Conservation (phyloP, 1,284 basidiomycete genomes). For the Pholiota adiposa region DNA sequence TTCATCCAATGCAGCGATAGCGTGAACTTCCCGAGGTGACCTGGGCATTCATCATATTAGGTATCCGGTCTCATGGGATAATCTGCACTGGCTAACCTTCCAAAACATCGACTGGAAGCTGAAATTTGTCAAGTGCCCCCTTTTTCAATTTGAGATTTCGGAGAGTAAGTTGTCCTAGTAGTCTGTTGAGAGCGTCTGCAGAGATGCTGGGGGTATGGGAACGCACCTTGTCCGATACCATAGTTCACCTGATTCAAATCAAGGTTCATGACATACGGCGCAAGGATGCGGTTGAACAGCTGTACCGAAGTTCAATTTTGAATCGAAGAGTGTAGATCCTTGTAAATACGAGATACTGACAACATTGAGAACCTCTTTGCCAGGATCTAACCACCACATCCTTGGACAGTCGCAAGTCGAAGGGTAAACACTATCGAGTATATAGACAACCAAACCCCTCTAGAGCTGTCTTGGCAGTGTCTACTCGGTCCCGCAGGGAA, state of each 20-base stretch:
- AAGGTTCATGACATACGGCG: constrained; percentile 96
- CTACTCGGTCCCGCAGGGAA: background rate
- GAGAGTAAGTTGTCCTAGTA: constrained; percentile 81
- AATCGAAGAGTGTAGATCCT: background rate
- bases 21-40: constrained; percentile 91
- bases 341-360: constrained; percentile 40
- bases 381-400: constrained; percentile 83
- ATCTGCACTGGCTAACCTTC: constrained; percentile 73
- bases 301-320: constrained; percentile 36
- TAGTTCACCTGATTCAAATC: constrained; percentile 95
- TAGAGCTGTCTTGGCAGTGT: background rate
- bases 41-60: constrained; percentile 39
- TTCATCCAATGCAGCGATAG: constrained; percentile 97
- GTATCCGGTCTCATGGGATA: background rate
- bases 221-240: constrained; percentile 87
- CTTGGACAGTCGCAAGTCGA: background rate
- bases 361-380: constrained; percentile 78
- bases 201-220: background rate
- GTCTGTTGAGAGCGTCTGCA: background rate
- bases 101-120: constrained; percentile 93
- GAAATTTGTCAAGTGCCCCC: constrained; percentile 94
- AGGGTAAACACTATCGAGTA: background rate
- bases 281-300: constrained; percentile 92
- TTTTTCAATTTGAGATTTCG: constrained; percentile 89
- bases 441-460: no score